These are phyloP conservation scores for Lupinus albus DNA, from an alignment of 306 rosid genomes.

Conservation along the genomic window DNA sequence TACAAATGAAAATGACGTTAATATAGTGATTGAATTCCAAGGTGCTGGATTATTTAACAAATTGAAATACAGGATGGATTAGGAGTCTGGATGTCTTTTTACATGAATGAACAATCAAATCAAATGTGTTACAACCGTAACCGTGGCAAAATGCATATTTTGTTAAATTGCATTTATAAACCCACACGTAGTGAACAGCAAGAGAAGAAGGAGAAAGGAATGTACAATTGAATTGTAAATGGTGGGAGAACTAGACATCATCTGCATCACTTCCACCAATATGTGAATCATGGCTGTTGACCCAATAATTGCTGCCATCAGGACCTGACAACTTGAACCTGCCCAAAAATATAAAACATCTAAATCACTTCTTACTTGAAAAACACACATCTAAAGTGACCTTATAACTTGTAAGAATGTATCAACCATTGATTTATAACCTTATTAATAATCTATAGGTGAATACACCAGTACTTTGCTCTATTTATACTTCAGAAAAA, in stretches of 20 bases:
- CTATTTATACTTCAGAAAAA: background rate
- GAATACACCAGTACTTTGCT: background rate
- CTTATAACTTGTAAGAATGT: background rate
- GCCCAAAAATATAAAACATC: constrained; percentile 51
- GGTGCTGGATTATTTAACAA: background rate
- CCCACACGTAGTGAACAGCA: no score
- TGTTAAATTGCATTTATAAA: no score
- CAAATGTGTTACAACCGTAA: constrained; percentile 27
- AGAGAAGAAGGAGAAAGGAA: constrained; percentile 38
- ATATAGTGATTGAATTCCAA: no score
- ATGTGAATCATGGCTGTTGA: constrained; percentile 69
- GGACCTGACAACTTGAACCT: constrained; percentile 86
- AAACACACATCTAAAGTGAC: constrained; percentile 31
- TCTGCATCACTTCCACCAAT: constrained; percentile 93
- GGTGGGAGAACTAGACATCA: constrained; percentile 56
- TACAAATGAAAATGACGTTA: no score
- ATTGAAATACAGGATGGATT: background rate
- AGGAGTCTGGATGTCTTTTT: constrained; percentile 19
- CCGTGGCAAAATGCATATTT: constrained; percentile 39
- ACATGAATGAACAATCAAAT: constrained; percentile 43
- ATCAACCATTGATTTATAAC: no score
- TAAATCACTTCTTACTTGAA: background rate
- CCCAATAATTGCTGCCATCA: constrained; percentile 82
- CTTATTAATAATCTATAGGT: no score
- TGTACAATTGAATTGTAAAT: constrained; percentile 70